Percentiles rank a stretch among this genome's conserved stretches.
These are phyloP conservation scores for Nannizziopsis arthrosporioides DNA, from an alignment of 2,329 filamentous ascomycete species.

Conservation along the genomic window DNA sequence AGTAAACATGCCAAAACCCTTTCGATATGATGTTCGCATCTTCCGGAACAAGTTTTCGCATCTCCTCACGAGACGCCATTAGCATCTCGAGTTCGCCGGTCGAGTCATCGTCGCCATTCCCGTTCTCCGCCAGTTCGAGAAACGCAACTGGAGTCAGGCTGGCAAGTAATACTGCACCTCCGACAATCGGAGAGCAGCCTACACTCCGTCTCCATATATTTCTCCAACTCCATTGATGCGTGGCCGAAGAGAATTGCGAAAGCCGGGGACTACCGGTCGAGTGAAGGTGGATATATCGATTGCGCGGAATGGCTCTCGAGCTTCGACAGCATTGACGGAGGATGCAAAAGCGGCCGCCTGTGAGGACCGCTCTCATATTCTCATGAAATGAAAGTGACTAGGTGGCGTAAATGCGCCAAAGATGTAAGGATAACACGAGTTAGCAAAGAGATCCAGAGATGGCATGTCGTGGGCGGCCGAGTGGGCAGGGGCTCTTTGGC, in stretches of 20 bases:
- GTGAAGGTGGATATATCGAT: background rate
- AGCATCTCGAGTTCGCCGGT: constrained; percentile 83
- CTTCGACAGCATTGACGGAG: constrained; percentile 27
- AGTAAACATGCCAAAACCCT: constrained; percentile 47
- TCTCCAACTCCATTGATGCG: constrained; percentile 14
- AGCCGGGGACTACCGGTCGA: background rate
- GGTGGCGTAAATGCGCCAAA: constrained; percentile 6
- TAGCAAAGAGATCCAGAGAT: background rate
- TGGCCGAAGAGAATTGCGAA: background rate
- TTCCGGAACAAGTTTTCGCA: constrained; percentile 55
- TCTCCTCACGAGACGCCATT: constrained; percentile 64
- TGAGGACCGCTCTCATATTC: constrained; percentile 41
- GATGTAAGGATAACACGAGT: background rate
- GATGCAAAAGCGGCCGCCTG: constrained; percentile 41
- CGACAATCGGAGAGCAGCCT: background rate
- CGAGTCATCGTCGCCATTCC: constrained; percentile 40
- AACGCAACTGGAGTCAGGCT: constrained; percentile 49
- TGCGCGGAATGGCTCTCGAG: background rate
- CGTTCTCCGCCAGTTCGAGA: constrained; percentile 45
- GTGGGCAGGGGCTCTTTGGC: background rate
- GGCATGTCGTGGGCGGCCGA: background rate
- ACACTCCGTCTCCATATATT: constrained; percentile 13
- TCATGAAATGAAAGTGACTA: constrained; percentile 14
- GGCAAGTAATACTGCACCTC: constrained; percentile 21
- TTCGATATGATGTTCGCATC: constrained; percentile 50